These are phyloP conservation scores for Mycena floridula DNA, from an alignment of 768 basidiomycete genomes.

Conservation along the genomic window DNA sequence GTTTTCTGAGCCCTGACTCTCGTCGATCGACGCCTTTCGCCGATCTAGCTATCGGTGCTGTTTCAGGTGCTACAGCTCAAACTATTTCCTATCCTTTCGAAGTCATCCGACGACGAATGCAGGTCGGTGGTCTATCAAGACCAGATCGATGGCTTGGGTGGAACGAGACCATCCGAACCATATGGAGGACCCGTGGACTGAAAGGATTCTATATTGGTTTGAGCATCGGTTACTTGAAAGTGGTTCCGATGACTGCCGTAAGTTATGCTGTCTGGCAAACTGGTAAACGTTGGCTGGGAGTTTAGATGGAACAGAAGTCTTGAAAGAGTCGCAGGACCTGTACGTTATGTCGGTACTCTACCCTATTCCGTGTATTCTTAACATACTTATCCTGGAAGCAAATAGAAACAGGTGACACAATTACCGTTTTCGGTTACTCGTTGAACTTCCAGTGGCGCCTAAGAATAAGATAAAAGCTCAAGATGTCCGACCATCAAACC, in stretches of 20 bases:
- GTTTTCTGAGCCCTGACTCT: slow-evolving; percentile 36
- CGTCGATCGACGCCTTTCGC: slow-evolving; percentile 41
- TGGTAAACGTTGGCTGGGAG: slow-evolving; percentile 20
- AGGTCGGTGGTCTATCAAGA: slow-evolving; percentile 81
- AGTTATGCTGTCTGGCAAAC: slow-evolving; percentile 87
- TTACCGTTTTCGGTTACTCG: too few relatives aligned
- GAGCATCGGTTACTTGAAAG: slow-evolving; percentile 88
- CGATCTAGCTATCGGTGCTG: slow-evolving; percentile 78
- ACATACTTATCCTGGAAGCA: too few relatives aligned
- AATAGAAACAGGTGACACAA: slow-evolving; percentile 11
- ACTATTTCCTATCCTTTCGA: slow-evolving; percentile 95
- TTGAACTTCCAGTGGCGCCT: too few relatives aligned
- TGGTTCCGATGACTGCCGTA: slow-evolving; percentile 93
- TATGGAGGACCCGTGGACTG: slow-evolving; percentile 70
- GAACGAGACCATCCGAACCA: slow-evolving; percentile 64
- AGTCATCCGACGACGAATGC: slow-evolving; percentile 78
- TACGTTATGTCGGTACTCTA: slow-evolving; percentile 9
- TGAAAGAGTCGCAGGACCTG: neutral
- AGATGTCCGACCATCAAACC: too few relatives aligned
- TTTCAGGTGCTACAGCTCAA: slow-evolving; percentile 81
- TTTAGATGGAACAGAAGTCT: slow-evolving; percentile 12
- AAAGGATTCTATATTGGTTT: slow-evolving; percentile 90
- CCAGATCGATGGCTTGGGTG: slow-evolving; percentile 76
- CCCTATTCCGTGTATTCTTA: too few relatives aligned
- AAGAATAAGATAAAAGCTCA: too few relatives aligned